Evolutionary conservation across 768 basidiomycete genomes (phyloP).

Genomic region (Pisolithus orientalis): DNA sequence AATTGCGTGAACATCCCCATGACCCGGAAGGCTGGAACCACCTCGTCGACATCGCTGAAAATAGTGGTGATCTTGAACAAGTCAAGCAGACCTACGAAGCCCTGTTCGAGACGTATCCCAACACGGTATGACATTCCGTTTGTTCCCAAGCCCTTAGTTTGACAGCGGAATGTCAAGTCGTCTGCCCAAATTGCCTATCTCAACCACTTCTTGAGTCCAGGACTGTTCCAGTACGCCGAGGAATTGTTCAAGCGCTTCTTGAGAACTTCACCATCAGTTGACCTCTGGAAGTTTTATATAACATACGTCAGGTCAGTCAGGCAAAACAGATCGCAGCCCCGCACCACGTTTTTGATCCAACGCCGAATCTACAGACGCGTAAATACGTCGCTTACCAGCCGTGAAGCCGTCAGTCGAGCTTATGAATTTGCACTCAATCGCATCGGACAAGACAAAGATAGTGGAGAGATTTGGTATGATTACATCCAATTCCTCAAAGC

Average conservation of each 20-base stretch:
- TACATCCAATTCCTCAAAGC: conserved; percentile 86
- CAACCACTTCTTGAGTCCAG: conserved; percentile 63
- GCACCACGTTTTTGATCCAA: not conserved
- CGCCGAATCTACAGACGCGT: conserved; percentile 45
- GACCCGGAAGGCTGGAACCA: conserved; percentile 77
- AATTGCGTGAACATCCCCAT: conserved; percentile 61
- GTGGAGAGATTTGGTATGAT: conserved; percentile 89
- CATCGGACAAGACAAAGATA: conserved; percentile 88
- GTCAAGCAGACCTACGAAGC: conserved; percentile 79
- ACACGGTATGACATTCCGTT: conserved; percentile 63
- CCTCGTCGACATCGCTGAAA: conserved; percentile 72
- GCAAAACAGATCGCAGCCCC: conserved; percentile 4
- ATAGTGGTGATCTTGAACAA: conserved; percentile 69
- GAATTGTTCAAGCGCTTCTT: conserved; percentile 86
- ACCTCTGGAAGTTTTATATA: conserved; percentile 90
- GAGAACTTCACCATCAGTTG: conserved; percentile 78
- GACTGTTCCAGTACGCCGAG: conserved; percentile 73
- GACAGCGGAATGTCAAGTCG: conserved; percentile 41
- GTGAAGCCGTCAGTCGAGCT: conserved; percentile 77
- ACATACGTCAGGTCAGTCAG: conserved; percentile 79
- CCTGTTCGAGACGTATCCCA: conserved; percentile 81
- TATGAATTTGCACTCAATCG: conserved; percentile 91
- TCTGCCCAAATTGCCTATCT: conserved; percentile 83
- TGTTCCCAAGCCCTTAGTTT: conserved; percentile 20
- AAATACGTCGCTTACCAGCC: conserved; percentile 58